These are phyloP conservation scores for Cyberlindnera sargentensis DNA, from an alignment of 805 yeast genomes.

Conservation along the genomic window DNA sequence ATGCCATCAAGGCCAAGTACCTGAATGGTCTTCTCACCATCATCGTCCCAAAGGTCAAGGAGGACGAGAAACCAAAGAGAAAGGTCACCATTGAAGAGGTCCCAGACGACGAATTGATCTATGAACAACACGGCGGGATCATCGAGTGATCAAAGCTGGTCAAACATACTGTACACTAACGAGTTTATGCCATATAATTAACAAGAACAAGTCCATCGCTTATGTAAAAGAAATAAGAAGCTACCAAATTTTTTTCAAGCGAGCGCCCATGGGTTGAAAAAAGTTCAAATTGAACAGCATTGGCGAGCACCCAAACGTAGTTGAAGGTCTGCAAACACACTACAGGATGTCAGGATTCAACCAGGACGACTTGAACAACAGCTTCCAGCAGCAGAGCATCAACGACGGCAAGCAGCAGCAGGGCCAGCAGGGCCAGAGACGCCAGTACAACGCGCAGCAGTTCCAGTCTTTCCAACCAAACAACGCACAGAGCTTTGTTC, in stretches of 20 bases:
- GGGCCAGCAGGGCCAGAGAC: conserved; percentile 23
- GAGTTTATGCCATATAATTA: too few species aligned
- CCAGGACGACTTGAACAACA: conserved; percentile 25
- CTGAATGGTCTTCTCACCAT: conserved; percentile 48
- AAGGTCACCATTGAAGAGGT: conserved; percentile 40
- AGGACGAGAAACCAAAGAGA: conserved; percentile 33
- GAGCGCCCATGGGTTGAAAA: too few species aligned
- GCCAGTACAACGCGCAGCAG: conserved; percentile 42
- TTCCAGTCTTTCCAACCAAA: conserved; percentile 44
- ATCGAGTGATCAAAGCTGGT: neutral
- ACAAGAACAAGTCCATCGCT: too few species aligned
- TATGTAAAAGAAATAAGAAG: too few species aligned
- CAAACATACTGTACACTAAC: too few species aligned
- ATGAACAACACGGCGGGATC: conserved; percentile 27
- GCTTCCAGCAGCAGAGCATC: conserved; percentile 26
- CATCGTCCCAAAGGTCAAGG: conserved; percentile 39
- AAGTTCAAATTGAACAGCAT: too few species aligned
- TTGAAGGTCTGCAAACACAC: too few species aligned
- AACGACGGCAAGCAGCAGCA: conserved; percentile 11
- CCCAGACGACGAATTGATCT: conserved; percentile 40
- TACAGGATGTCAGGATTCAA: conserved; percentile 20
- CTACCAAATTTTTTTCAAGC: too few species aligned
- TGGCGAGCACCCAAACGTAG: too few species aligned
- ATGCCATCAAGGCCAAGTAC: conserved; percentile 45
- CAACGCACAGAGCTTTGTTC: conserved; percentile 29